phyloP scores from a whole-genome alignment of 2,329 filamentous ascomycete species.

The Nemania diffusa region DNA sequence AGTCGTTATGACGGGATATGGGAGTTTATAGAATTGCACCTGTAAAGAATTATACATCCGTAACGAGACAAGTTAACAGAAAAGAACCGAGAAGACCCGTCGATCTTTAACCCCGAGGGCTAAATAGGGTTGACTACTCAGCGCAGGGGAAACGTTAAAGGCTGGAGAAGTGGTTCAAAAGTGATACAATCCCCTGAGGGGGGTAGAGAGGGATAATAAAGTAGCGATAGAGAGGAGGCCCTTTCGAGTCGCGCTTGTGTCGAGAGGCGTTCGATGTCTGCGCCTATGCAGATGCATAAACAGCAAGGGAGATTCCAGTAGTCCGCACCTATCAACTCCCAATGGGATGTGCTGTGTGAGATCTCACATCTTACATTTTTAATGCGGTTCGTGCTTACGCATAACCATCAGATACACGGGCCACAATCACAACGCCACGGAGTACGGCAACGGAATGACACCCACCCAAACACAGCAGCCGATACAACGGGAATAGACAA shows the following conservation, averaged over 20 bases:
- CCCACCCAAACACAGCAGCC: conserved; percentile 39
- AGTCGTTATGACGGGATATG: conserved; percentile 42
- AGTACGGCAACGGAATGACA: conserved; percentile 44
- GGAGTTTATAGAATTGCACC: conserved; percentile 43
- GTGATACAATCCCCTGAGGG: conserved; percentile 41
- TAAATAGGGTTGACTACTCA: conserved; percentile 35
- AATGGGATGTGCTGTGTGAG: conserved; percentile 41
- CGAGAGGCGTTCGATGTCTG: conserved; percentile 43
- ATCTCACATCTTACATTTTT: conserved; percentile 41
- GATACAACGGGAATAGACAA: conserved; percentile 36
- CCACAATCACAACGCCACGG: conserved; percentile 40
- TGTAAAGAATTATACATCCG: conserved; percentile 28
- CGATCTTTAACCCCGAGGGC: conserved; percentile 41
- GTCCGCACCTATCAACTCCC: conserved; percentile 19
- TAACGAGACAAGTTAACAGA: conserved; percentile 37
- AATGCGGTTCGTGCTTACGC: conserved; percentile 40
- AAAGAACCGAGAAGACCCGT: conserved; percentile 31
- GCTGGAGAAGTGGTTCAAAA: conserved; percentile 36
- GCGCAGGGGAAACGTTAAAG: conserved; percentile 35
- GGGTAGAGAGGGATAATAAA: conserved; percentile 46
- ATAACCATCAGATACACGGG: conserved; percentile 40
- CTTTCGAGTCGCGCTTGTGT: conserved; percentile 40
- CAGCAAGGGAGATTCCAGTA: conserved; percentile 48
- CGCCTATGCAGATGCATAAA: conserved; percentile 45
- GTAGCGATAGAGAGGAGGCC: conserved; percentile 36